Evolutionary conservation across 2,329 filamentous ascomycete species (phyloP), one percentile per base, ranked within the genome.

Genomic region (Elsinoe fawcettii): DNA sequence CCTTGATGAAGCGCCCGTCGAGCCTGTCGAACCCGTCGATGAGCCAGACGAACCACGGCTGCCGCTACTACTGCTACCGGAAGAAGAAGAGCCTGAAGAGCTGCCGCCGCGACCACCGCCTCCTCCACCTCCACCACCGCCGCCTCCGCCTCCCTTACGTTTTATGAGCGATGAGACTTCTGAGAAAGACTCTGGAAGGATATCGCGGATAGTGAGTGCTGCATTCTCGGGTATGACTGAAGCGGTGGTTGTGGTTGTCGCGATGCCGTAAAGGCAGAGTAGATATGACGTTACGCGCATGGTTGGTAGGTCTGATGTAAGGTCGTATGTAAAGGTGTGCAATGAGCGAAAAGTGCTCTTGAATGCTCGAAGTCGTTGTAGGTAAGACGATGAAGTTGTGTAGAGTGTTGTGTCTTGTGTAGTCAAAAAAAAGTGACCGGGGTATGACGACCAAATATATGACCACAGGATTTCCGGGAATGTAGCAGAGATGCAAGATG

Each of bases 331-430:
- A 12, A 16, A 5, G 20, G n/a, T n/a, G n/a, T n/a, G n/a, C n/a
- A n/a, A n/a, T n/a, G n/a, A n/a, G n/a, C n/a, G n/a, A n/a, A n/a
- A n/a, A n/a, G n/a, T n/a, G n/a, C n/a, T n/a, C n/a, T n/a, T n/a
- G n/a, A n/a, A n/a, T 27, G 5, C 25, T 36, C 12, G 16, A 51
- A 36, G 9, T 30, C 5, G 9, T 30, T 30, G 25, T 20, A 36
- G n/a, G 51, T 12, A 4, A 11, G 23, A 32, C 7, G 34, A 34
- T n/a, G 25, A 23, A 27, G 22, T n/a, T 30, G 22, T 22, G 16
- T 12, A 46, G 5, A 16, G 5, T 12, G 43, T 46, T 32, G 74
- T 90, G 14, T 37, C 3, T 23, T 16, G 49, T 53, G 49, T 53
- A 27, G 25, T 39, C 25, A n/a, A 39, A 12, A 3, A n/a, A n/a